Percentiles rank a stretch among this genome's conserved stretches.
Conservation (phyloP, 2,329 filamentous ascomycete species). For the Chrysosporium keratinophilum region DNA sequence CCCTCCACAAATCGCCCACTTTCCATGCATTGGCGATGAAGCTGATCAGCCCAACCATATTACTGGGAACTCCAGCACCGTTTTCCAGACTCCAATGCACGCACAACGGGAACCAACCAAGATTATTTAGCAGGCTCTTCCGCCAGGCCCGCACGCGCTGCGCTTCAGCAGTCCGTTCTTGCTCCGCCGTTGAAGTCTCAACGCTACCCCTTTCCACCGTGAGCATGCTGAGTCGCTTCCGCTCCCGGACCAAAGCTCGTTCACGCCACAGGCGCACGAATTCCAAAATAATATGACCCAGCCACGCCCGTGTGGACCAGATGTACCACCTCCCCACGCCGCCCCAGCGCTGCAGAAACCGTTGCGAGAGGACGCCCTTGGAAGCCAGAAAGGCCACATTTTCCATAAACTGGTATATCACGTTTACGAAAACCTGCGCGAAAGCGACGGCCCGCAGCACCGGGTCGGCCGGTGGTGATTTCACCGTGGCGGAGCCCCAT, state of each 20-base stretch:
- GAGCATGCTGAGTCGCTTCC: slow-evolving; percentile 47
- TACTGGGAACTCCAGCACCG: slow-evolving; percentile 50
- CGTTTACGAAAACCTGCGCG: slow-evolving; percentile 57
- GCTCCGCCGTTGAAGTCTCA: slow-evolving; percentile 17
- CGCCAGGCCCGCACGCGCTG: slow-evolving; percentile 48
- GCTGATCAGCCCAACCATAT: slow-evolving; percentile 50
- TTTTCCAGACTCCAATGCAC: slow-evolving; percentile 69
- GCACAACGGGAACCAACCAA: slow-evolving; percentile 68
- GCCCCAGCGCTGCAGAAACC: slow-evolving; percentile 33
- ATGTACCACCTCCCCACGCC: slow-evolving; percentile 53
- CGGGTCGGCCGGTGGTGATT: slow-evolving; percentile 34
- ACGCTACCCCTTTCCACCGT: not conserved
- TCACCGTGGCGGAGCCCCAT: slow-evolving; percentile 58
- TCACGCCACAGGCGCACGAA: slow-evolving; percentile 53
- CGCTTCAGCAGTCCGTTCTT: slow-evolving; percentile 22
- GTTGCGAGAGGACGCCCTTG: slow-evolving; percentile 55
- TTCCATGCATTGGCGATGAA: slow-evolving; percentile 21
- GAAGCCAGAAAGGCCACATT: slow-evolving; percentile 67
- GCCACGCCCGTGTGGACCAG: slow-evolving; percentile 74
- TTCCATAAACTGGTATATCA: slow-evolving; percentile 68
- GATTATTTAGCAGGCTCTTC: slow-evolving; percentile 54
- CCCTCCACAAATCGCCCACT: too few relatives aligned
- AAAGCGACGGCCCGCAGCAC: slow-evolving; percentile 48
- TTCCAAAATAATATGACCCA: slow-evolving; percentile 65
- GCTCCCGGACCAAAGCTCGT: slow-evolving; percentile 33